phyloP scores from a whole-genome alignment of 495 filamentous ascomycete species.

The Podospora pseudoanserina region DNA sequence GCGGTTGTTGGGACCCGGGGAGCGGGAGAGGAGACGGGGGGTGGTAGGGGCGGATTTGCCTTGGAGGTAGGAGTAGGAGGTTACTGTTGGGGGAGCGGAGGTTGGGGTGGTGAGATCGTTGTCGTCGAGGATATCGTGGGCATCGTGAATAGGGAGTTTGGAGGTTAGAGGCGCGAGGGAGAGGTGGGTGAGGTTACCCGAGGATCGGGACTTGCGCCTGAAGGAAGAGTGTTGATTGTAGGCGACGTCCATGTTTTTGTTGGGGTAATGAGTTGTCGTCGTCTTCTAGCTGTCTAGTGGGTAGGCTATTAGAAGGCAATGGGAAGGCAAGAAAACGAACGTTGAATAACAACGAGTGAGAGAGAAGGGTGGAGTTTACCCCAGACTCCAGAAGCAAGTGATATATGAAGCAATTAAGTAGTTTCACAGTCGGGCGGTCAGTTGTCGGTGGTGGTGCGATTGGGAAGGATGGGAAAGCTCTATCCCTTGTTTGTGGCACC shows the following conservation, averaged over 20 bases:
- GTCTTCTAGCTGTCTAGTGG: neutral
- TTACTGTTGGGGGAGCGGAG: conserved; percentile 24
- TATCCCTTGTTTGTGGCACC: neutral
- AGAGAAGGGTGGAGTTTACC: conserved; percentile 2
- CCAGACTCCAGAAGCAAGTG: neutral
- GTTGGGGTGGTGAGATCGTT: conserved; percentile 25
- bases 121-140: conserved; percentile 47
- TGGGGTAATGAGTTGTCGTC: neutral
- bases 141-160: conserved; percentile 57
- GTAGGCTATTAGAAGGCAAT: neutral
- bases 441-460: conserved; percentile 6
- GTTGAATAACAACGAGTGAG: conserved; percentile 4
- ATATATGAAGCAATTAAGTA: conserved; percentile 6
- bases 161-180: conserved; percentile 65
- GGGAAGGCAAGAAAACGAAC: neutral
- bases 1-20: conserved; percentile 42
- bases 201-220: conserved; percentile 45
- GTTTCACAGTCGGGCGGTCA: neutral
- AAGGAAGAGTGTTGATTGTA: conserved; percentile 50
- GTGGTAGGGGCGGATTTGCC: conserved; percentile 56
- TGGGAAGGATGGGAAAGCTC: neutral
- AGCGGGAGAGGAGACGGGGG: conserved; percentile 53
- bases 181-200: conserved; percentile 48
- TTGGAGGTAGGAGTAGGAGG: conserved; percentile 54
- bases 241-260: conserved; percentile 45